Conservation (phyloP, 2,329 filamentous ascomycete genomes). For the Penicillium expansum region DNA sequence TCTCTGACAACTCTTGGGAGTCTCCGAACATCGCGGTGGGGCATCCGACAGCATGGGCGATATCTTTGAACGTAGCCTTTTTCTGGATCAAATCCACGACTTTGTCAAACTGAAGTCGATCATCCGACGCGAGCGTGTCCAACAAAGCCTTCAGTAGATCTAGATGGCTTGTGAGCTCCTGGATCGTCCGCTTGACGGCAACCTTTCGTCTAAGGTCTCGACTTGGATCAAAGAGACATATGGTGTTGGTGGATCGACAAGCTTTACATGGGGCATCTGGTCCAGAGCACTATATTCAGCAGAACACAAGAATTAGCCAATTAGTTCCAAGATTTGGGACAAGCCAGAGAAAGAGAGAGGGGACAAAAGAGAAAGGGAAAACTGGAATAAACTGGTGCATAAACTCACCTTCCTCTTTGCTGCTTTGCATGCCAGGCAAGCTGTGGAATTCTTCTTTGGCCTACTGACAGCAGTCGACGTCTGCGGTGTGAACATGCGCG, state of each 20-base stretch:
- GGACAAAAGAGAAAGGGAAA: not conserved
- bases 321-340: not conserved
- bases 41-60: constrained; percentile 25
- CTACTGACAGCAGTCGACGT: constrained; percentile 24
- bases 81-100: constrained; percentile 30
- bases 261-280: constrained; percentile 36
- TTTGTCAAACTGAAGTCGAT: constrained; percentile 23
- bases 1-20: constrained; percentile 3
- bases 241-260: constrained; percentile 29
- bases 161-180: constrained; percentile 37
- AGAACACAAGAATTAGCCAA: constrained; percentile 2
- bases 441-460: constrained; percentile 38
- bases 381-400: not conserved
- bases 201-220: constrained; percentile 40
- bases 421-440: constrained; percentile 36
- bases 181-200: constrained; percentile 35
- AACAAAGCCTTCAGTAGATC: constrained; percentile 33
- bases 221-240: constrained; percentile 38
- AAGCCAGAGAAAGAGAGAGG: not conserved
- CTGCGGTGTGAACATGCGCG: constrained; percentile 19
- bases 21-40: constrained; percentile 20
- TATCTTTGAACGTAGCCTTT: constrained; percentile 27
- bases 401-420: constrained; percentile 36
- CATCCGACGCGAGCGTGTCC: constrained; percentile 27
- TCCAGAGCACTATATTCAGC: constrained; percentile 35